These are phyloP conservation scores for Bertia moriformis DNA, from an alignment of 2,329 filamentous ascomycete genomes.

Conservation along the genomic window DNA sequence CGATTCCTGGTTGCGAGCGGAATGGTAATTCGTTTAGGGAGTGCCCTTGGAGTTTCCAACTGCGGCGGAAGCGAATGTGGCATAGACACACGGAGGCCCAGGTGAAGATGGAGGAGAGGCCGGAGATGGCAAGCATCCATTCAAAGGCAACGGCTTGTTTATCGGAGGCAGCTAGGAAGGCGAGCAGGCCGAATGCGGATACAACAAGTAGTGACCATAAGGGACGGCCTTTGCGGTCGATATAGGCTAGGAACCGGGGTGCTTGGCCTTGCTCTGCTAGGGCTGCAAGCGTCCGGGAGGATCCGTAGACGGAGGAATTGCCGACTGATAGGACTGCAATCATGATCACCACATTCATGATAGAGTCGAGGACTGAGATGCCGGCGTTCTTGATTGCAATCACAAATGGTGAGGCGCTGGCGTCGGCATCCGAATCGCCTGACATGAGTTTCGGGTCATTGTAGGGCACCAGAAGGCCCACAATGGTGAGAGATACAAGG, in stretches of 20 bases:
- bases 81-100: conserved; percentile 78
- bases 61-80: conserved; percentile 78
- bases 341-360: conserved; percentile 93
- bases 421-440: conserved; percentile 41
- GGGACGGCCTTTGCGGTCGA: conserved; percentile 70
- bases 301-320: conserved; percentile 83
- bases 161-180: conserved; percentile 57
- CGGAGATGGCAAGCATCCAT: conserved; percentile 68
- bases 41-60: conserved; percentile 60
- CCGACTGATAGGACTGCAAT: conserved; percentile 81
- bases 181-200: conserved; percentile 60
- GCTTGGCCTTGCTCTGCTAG: conserved; percentile 79
- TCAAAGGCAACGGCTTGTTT: conserved; percentile 51
- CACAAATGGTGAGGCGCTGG: conserved; percentile 76
- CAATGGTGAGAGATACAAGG: conserved; percentile 55
- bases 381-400: conserved; percentile 79
- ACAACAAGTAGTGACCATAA: conserved; percentile 50
- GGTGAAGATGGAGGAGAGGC: conserved; percentile 61
- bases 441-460: conserved; percentile 48
- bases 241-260: conserved; percentile 62
- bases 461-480: conserved; percentile 72
- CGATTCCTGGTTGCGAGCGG: conserved; percentile 60
- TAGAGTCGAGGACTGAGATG: conserved; percentile 65
- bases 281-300: conserved; percentile 76
- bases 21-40: conserved; percentile 69